phyloP scores from a whole-genome alignment of 1,284 basidiomycete genomes.

The Flammula alnicola region DNA sequence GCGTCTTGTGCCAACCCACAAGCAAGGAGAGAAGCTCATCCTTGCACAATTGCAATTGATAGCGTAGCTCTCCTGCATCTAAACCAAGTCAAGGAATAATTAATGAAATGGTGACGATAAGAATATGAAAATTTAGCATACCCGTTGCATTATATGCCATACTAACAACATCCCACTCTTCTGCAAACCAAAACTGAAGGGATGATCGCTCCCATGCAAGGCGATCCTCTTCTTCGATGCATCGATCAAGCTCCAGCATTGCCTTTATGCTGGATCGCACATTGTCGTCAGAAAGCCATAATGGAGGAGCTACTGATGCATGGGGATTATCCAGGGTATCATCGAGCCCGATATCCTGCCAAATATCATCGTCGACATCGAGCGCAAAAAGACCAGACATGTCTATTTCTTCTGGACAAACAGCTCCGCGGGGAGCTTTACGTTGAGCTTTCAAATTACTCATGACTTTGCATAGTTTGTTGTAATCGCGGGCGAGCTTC shows the following conservation, averaged over 20 bases:
- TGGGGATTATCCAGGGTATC: neutral
- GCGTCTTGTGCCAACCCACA: neutral
- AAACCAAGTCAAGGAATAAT: too few species aligned
- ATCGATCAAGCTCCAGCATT: slow-evolving; percentile 10
- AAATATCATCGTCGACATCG: slow-evolving; percentile 28
- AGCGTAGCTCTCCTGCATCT: too few species aligned
- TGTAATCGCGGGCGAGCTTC: slow-evolving; percentile 17
- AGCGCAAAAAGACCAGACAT: slow-evolving; percentile 17
- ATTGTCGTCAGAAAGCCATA: slow-evolving; percentile 9
- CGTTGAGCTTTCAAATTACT: slow-evolving; percentile 4
- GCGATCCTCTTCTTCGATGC: slow-evolving; percentile 6
- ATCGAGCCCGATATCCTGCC: slow-evolving; percentile 23
- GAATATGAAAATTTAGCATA: neutral
- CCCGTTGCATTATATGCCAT: neutral
- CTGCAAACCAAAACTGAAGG: slow-evolving; percentile 5
- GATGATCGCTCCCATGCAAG: neutral
- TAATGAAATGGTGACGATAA: neutral
- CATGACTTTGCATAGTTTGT: slow-evolving; percentile 17
- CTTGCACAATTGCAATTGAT: too few species aligned
- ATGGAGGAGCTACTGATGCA: too few species aligned
- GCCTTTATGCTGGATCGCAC: slow-evolving; percentile 8
- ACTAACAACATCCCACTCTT: slow-evolving; percentile 2
- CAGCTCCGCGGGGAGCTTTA: slow-evolving; percentile 18
- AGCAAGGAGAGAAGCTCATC: too few species aligned
- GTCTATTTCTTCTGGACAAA: slow-evolving; percentile 15